These are phyloP conservation scores for Phyllostachys edulis DNA, from an alignment of 176 grass and related monocot genomes.

Conservation along the genomic window DNA sequence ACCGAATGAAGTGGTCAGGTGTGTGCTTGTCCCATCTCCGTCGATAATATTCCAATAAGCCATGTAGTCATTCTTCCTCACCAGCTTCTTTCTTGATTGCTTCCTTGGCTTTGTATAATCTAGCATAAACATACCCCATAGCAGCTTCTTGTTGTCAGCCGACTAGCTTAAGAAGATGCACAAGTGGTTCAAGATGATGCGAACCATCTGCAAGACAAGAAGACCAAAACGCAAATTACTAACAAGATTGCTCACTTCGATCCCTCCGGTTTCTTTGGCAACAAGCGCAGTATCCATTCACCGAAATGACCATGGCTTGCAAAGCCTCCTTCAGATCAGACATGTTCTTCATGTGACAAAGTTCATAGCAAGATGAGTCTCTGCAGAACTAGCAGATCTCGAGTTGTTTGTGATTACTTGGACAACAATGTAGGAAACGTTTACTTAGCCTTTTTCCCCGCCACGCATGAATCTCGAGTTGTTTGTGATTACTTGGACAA, in stretches of 20 bases:
- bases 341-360: constrained; percentile 85
- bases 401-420: constrained; percentile 70
- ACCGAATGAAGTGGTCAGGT: constrained; percentile 64
- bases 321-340: constrained; percentile 62
- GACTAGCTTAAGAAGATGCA: too few species aligned
- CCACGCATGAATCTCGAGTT: constrained; percentile 65
- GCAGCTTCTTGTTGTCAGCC: constrained; percentile 63
- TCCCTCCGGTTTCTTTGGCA: constrained; percentile 63
- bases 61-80: constrained; percentile 61
- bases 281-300: constrained; percentile 59
- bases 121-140: constrained; percentile 82
- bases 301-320: constrained; percentile 59
- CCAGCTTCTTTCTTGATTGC: constrained; percentile 75
- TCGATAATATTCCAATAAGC: constrained; percentile 86
- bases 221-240: constrained; percentile 66
- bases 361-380: constrained; percentile 66
- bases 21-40: constrained; percentile 66
- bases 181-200: constrained; percentile 67
- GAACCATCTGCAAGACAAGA: constrained; percentile 64
- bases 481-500: constrained; percentile 83
- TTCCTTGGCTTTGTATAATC: constrained; percentile 76
- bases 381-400: constrained; percentile 70
- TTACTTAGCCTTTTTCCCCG: constrained; percentile 57
- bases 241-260: constrained; percentile 60
- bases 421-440: constrained; percentile 86